Evolutionary conservation across 352 stramenopile species (phyloP).

Genomic region (Phytopythium ostracodes): DNA sequence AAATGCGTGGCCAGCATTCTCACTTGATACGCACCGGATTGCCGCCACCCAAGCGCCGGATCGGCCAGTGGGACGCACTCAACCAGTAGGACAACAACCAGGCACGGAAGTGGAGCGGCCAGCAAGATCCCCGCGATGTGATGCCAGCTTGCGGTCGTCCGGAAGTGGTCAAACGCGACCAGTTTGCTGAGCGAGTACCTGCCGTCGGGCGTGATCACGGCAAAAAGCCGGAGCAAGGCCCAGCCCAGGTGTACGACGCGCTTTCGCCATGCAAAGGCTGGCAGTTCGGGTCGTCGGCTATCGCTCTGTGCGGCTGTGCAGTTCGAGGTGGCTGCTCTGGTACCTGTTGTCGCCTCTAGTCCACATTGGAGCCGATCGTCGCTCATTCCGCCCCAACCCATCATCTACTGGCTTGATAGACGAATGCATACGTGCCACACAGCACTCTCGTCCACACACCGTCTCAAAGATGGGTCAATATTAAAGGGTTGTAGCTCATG

Average conservation of each 20-base stretch:
- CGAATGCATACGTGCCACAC: too few species aligned
- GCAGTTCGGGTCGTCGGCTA: too few species aligned
- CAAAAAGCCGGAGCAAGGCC: not conserved
- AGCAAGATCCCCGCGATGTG: not conserved
- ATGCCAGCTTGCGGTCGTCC: not conserved
- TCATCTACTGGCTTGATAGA: too few species aligned
- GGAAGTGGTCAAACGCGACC: slow-evolving; percentile 9
- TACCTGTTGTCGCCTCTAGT: too few species aligned
- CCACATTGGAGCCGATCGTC: too few species aligned
- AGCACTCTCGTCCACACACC: too few species aligned
- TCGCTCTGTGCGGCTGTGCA: too few species aligned
- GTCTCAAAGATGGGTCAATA: not conserved
- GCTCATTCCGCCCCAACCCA: too few species aligned
- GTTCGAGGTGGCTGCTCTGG: too few species aligned
- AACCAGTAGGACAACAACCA: slow-evolving; percentile 11
- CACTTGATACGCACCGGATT: not conserved
- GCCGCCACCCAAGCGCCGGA: slow-evolving; percentile 1
- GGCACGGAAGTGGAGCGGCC: slow-evolving; percentile 11
- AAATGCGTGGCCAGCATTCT: not conserved
- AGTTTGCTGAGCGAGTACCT: slow-evolving; percentile 13
- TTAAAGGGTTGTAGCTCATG: not conserved
- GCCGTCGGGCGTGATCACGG: not conserved
- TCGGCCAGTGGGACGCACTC: slow-evolving; percentile 22
- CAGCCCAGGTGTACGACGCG: not conserved
- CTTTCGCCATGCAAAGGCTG: too few species aligned